Conservation (phyloP, 2,329 filamentous ascomycete species). For the Bimuria novae-zelandiae region DNA sequence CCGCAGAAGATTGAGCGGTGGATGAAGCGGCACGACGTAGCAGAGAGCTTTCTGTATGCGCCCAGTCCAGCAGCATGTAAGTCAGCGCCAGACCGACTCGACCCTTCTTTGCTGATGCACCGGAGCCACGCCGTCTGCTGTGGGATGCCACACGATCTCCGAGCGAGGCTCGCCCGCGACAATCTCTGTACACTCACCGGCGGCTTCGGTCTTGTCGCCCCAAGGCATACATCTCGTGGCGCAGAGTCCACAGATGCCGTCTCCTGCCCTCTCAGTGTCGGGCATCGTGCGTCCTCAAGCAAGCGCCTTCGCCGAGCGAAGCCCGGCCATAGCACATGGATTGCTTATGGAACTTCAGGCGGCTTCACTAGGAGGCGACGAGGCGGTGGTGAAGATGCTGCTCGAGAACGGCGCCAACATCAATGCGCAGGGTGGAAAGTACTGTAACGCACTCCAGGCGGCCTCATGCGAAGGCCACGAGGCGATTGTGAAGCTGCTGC, state of each 20-base stretch:
- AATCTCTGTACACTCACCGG: conserved; percentile 2
- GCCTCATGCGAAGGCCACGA: background rate
- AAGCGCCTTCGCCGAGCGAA: too few species aligned
- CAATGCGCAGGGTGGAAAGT: background rate
- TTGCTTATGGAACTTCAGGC: background rate
- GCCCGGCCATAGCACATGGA: too few species aligned
- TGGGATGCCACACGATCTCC: conserved; percentile 5
- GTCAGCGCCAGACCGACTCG: conserved; percentile 4
- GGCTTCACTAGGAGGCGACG: background rate
- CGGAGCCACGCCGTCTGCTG: conserved; percentile 27
- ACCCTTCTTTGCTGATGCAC: background rate
- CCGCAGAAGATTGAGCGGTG: conserved; percentile 20
- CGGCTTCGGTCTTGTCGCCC: conserved; percentile 4
- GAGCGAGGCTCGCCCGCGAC: conserved; percentile 3
- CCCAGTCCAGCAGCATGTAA: conserved; percentile 17
- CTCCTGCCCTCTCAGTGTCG: too few species aligned
- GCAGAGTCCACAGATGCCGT: too few species aligned
- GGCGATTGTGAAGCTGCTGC: too few species aligned
- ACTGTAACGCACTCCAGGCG: background rate
- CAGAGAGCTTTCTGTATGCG: conserved; percentile 14
- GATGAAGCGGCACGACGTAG: conserved; percentile 19
- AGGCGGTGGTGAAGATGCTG: background rate
- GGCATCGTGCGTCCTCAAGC: too few species aligned
- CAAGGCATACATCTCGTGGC: too few species aligned
- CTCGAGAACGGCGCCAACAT: background rate